Percentiles rank a stretch among this genome's conserved stretches.
Conservation (phyloP, 331 rosid genomes). For the Malus hybrid region DNA sequence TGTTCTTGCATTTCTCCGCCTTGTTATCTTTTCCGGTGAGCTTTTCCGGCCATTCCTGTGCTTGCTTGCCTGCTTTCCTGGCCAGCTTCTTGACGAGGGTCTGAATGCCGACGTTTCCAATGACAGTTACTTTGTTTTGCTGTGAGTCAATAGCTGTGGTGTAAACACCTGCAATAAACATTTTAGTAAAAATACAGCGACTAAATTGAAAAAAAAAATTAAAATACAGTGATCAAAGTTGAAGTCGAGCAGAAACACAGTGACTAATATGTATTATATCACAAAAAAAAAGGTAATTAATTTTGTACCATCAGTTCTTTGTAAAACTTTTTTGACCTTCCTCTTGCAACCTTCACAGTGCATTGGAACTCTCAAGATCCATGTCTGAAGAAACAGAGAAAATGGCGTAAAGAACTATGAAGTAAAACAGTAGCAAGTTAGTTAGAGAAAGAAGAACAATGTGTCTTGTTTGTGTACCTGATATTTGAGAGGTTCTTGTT, state of each 20-base stretch:
- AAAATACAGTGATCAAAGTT: neutral
- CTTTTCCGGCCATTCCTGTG: conserved; percentile 67
- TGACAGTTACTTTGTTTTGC: conserved; percentile 62
- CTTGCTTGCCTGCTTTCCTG: conserved; percentile 57
- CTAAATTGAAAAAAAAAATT: too few relatives aligned
- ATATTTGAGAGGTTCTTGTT: too few relatives aligned
- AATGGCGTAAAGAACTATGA: too few relatives aligned
- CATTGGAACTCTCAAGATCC: too few relatives aligned
- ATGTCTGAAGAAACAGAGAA: too few relatives aligned
- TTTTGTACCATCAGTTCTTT: neutral
- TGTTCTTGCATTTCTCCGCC: conserved; percentile 28
- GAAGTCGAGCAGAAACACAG: neutral
- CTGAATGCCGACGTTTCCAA: conserved; percentile 33
- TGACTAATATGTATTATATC: neutral
- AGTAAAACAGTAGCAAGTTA: too few relatives aligned
- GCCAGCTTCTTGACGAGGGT: conserved; percentile 22
- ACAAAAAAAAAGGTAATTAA: neutral
- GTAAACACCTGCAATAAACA: conserved; percentile 48
- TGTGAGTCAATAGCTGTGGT: conserved; percentile 56
- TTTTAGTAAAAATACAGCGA: neutral
- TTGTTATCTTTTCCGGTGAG: conserved; percentile 26
- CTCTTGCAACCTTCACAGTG: too few relatives aligned
- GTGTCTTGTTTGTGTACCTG: too few relatives aligned
- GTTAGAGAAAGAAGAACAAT: too few relatives aligned
- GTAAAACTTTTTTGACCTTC: too few relatives aligned